Evolutionary conservation across 257 asterid species (phyloP).

Genomic region (Penstemon davidsonii): DNA sequence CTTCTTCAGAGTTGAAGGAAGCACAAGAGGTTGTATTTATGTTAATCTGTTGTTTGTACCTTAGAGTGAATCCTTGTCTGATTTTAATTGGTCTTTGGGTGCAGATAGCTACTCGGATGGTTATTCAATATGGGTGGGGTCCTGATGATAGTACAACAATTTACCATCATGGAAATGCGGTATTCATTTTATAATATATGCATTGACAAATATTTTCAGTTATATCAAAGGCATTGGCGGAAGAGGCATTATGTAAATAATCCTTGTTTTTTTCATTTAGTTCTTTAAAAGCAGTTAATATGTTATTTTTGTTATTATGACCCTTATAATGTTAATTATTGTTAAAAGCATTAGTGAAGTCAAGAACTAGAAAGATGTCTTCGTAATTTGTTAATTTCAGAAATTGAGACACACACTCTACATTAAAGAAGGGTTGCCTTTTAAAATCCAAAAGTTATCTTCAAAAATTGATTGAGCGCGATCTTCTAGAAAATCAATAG

Average conservation of each 20-base stretch:
- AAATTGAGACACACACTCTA: not conserved
- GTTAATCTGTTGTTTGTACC: slow-evolving; percentile 21
- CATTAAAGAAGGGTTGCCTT: not conserved
- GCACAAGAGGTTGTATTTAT: slow-evolving; percentile 79
- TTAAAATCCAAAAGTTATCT: not conserved
- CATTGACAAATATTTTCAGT: slow-evolving; percentile 13
- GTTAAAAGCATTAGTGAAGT: no score
- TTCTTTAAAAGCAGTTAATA: no score
- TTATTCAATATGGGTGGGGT: slow-evolving; percentile 95
- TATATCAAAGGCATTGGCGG: not conserved
- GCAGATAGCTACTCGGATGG: slow-evolving; percentile 97
- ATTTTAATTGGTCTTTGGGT: slow-evolving; percentile 29
- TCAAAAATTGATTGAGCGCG: not conserved
- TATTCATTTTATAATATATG: slow-evolving; percentile 37
- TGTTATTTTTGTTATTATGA: no score
- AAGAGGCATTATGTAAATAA: no score
- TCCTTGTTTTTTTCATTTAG: no score
- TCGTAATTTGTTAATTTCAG: not conserved
- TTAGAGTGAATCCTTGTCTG: slow-evolving; percentile 20
- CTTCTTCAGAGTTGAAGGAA: slow-evolving; percentile 73
- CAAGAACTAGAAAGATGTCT: no score
- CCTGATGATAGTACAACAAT: slow-evolving; percentile 83
- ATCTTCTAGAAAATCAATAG: not conserved
- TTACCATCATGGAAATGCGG: slow-evolving; percentile 89
- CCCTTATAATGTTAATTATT: no score